Conservation (phyloP, 768 basidiomycete species). For the Phylloporus sp. region DNA sequence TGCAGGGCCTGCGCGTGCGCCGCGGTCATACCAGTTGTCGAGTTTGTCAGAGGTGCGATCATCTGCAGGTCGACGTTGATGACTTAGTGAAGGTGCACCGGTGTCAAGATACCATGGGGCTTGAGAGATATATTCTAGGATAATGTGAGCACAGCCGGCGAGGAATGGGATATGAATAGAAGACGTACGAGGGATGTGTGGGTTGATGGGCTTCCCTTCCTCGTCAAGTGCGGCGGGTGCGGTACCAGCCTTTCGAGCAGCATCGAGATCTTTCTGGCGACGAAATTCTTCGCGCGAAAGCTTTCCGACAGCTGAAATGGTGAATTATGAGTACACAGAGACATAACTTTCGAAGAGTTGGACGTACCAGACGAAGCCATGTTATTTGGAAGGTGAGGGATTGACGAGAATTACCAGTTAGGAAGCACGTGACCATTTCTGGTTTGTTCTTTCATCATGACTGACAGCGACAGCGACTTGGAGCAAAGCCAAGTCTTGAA, state of each 20-base stretch:
- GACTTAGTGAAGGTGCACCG: constrained; percentile 87
- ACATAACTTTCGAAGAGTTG: neutral
- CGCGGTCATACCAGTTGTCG: constrained; percentile 90
- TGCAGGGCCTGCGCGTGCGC: constrained; percentile 77
- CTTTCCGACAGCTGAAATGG: constrained; percentile 56
- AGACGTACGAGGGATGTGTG: constrained; percentile 93
- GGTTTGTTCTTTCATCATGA: neutral
- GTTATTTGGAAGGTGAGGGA: neutral
- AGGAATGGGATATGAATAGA: neutral
- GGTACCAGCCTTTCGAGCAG: constrained; percentile 96
- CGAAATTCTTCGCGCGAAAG: constrained; percentile 93
- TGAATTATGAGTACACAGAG: neutral
- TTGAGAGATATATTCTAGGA: constrained; percentile 91
- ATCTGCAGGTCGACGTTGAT: constrained; percentile 77
- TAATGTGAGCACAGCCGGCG: neutral
- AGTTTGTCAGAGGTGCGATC: constrained; percentile 60
- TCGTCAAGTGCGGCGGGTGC: constrained; percentile 94
- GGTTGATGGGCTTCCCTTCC: constrained; percentile 94
- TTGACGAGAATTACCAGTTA: neutral
- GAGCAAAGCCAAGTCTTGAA: constrained; percentile 9
- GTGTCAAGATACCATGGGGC: constrained; percentile 99
- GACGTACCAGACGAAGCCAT: constrained; percentile 28
- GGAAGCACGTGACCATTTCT: constrained; percentile 4
- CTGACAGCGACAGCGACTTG: constrained; percentile 5
- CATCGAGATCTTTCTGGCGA: constrained; percentile 94